Evolutionary conservation across 2,329 filamentous ascomycete species (phyloP).

Genomic region (Botryotinia globosa): DNA sequence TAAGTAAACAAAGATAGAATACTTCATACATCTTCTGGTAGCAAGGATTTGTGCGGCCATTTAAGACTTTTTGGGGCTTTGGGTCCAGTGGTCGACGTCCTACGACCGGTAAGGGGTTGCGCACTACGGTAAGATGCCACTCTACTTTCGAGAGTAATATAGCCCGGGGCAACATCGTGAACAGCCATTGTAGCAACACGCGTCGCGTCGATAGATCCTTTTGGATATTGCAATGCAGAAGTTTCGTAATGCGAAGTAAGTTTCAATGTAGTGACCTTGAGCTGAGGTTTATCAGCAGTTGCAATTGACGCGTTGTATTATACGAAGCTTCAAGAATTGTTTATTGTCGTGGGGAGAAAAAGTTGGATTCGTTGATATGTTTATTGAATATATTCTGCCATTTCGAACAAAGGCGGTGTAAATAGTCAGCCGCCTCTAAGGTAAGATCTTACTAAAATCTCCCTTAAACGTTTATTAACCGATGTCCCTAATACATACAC

Average conservation of each 20-base stretch:
- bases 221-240: too few species aligned
- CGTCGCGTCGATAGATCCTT: slow-evolving; percentile 9
- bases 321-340: slow-evolving; percentile 3
- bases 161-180: slow-evolving; percentile 43
- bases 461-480: background rate
- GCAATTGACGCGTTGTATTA: background rate
- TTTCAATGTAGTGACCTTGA: background rate
- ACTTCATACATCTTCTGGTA: slow-evolving; percentile 58
- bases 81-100: slow-evolving; percentile 62
- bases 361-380: background rate
- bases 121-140: slow-evolving; percentile 73
- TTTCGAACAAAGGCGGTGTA: background rate
- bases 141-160: slow-evolving; percentile 69
- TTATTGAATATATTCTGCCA: slow-evolving; percentile 16
- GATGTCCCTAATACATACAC: too few species aligned
- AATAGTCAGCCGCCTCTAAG: background rate
- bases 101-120: slow-evolving; percentile 63
- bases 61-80: slow-evolving; percentile 55
- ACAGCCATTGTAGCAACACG: slow-evolving; percentile 30
- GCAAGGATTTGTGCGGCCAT: slow-evolving; percentile 77
- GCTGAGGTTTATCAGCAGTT: background rate
- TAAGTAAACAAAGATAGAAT: background rate
- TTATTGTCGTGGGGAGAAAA: slow-evolving; percentile 1
- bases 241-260: too few species aligned
- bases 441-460: too few species aligned